Base-by-base conservation (phyloP, 2,329 filamentous ascomycete genomes). In the Stagonosporopsis vannaccii region DNA sequence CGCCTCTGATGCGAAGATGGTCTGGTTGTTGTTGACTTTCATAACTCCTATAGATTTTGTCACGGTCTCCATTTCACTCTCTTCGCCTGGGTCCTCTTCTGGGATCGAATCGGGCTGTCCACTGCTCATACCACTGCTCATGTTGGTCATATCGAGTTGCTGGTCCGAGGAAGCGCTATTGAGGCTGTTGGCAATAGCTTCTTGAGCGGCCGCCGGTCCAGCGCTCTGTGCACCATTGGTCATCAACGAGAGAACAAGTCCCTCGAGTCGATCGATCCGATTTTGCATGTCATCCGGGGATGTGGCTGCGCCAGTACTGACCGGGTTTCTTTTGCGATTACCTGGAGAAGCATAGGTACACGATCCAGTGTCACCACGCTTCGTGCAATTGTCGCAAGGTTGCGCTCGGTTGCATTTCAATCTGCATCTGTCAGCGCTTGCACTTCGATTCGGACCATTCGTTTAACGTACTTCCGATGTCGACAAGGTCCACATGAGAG, bases 201-300 rank as follows among this genome's bases (percentile, higher is more conserved):
- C 84, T 55, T 84, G 81, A n/a, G 85, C 85, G 44, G 85, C 85
- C 17, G 82, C 75, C 3, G 82, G 81, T 20, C 85, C 85, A 42
- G 83, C 81, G 51, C 85, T 82, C 62, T 85, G 81, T n/a, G 82
- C 84, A 54, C 91, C 91, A 75, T 91, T 93, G 71, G 94, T 94
- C 94, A 98, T 97, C 72, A 98, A 78, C 25, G 92, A 96, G 63
- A 98, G 79, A 59, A 98, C 94, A 75, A 98, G 81, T 67, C 91
- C 90, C 83, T 98, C 94, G 64, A 98, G 83, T 68, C 94, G 87
- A 80, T 98, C 93, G 79, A 98, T 98, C 75, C 95, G 90, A 73
- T 96, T 96, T 80, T 98, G 94, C 94, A 98, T 97, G 77, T 97
- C 94, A 83, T 97, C 93, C 45, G 94, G 92, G 66, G 84, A 82